Evolutionary conservation across 2,329 filamentous ascomycete species (phyloP), one percentile per base, ranked within the genome.

Genomic region (Coniochaeta sp.): DNA sequence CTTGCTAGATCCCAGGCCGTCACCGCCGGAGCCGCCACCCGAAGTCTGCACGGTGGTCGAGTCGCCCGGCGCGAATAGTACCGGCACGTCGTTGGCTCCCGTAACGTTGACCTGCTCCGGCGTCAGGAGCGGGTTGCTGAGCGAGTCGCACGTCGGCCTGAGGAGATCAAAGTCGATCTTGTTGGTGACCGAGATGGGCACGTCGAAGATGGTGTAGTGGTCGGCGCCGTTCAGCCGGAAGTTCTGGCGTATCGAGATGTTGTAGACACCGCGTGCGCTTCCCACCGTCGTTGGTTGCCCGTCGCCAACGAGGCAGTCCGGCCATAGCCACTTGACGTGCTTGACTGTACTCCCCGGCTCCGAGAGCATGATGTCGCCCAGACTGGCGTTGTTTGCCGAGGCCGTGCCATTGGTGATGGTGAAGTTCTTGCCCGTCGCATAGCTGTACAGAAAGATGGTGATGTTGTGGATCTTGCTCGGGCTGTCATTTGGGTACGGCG

Each of bases 271-370:
- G 2, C 85, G 77, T 26, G 80, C 81, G 57, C 79, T 84, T 60
- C 75, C 74, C 0, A 72, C 70, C 3, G 72, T 69, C 1, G 70
- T 65, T 28, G 79, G 75, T 64, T 79, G 70, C 2, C 84, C 84
- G 57, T 86, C 75, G 19, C 87, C 87, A 2, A 85, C 83, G 0
- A 90, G 75, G 65, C 88, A 90, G 61, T 82, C 80, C 0, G 88
- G 88, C 87, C 87, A 90, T 22, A 82, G 75, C 85, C 88, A 90
- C 68, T 87, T 86, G 62, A 90, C 79, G 68, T 90, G 87, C 69
- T 90, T 90, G 50, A 90, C 88, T 0, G 88, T 90, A 67, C 86
- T 88, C 3, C 82, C 81, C 0, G 79, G 72, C 67, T 90, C 87
- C 63, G 87, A 83, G 30, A 73, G 70, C 75, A 90, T 81, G 59